Conservation (phyloP, 257 asterid species). For the Jacaranda mimosifolia region DNA sequence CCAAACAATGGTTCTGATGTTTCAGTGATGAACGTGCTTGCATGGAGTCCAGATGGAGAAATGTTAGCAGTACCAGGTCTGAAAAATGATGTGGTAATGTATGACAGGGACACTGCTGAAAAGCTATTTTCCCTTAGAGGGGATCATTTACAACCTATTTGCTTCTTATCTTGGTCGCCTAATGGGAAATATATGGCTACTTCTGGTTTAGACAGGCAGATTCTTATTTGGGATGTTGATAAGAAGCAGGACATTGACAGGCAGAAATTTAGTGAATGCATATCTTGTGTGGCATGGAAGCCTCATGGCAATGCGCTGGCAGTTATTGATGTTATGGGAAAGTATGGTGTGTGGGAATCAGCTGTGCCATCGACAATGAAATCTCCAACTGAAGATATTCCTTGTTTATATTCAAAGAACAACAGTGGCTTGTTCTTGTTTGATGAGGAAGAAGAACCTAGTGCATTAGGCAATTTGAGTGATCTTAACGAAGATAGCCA, state of each 20-base stretch:
- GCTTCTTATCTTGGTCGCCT: conserved; percentile 97
- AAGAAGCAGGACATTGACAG: conserved; percentile 91
- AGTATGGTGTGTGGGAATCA: conserved; percentile 92
- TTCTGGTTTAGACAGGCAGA: conserved; percentile 84
- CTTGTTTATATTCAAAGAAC: conserved; percentile 56
- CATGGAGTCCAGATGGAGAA: conserved; percentile 98
- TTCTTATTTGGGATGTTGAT: conserved; percentile 92
- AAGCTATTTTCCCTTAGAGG: conserved; percentile 82
- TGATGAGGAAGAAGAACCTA: conserved; percentile 79
- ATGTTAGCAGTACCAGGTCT: conserved; percentile 92
- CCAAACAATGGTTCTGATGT: conserved; percentile 70
- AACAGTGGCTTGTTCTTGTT: conserved; percentile 72
- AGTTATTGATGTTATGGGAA: conserved; percentile 83
- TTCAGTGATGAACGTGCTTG: conserved; percentile 66
- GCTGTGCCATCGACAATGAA: conserved; percentile 89
- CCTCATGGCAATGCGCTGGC: conserved; percentile 95
- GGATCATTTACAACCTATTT: conserved; percentile 82
- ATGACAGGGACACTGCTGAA: conserved; percentile 98
- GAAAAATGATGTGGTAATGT: conserved; percentile 92
- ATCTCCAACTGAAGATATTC: conserved; percentile 94
- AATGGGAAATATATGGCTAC: conserved; percentile 98
- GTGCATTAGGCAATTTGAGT: conserved; percentile 77
- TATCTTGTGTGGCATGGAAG: conserved; percentile 92
- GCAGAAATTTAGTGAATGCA: conserved; percentile 80
- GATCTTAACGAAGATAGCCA: conserved; percentile 78